A percentile compares a stretch with the other conserved stretches of the same genome.
Conservation (phyloP, 805 yeast species). For the Wickerhamiella brachini region DNA sequence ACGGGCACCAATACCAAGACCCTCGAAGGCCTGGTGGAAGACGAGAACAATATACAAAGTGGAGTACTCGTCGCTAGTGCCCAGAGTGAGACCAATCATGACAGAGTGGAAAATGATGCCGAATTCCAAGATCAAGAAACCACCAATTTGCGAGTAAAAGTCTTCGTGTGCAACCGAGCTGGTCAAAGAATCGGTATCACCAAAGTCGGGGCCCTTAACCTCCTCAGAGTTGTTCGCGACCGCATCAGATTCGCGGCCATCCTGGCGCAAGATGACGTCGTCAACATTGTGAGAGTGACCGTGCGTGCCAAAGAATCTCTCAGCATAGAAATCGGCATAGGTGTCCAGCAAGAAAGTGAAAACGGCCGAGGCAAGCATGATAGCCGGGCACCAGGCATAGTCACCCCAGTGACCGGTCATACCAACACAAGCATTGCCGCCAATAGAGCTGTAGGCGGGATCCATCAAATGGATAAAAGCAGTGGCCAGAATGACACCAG, state of each 20-base stretch:
- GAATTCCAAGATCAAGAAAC: conserved; percentile 49
- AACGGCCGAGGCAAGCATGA: conserved; percentile 35
- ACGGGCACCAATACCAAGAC: conserved; percentile 65
- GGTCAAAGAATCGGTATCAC: conserved; percentile 4
- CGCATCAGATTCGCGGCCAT: not conserved
- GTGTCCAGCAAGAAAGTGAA: conserved; percentile 37
- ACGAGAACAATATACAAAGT: conserved; percentile 51
- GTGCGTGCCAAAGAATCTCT: conserved; percentile 13
- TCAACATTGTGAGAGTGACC: conserved; percentile 6
- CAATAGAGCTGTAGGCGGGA: conserved; percentile 26
- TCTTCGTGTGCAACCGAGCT: conserved; percentile 24
- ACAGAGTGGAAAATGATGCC: conserved; percentile 67
- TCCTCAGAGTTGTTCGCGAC: conserved; percentile 1
- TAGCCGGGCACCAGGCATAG: conserved; percentile 47
- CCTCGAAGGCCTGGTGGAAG: conserved; percentile 71
- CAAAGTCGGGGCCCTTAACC: conserved; percentile 1
- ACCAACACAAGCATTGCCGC: conserved; percentile 28
- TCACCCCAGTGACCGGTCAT: conserved; percentile 33
- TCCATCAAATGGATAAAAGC: conserved; percentile 54
- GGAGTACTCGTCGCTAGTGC: conserved; percentile 48
- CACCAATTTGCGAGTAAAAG: conserved; percentile 27
- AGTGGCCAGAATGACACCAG: conserved; percentile 67
- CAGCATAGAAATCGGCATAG: conserved; percentile 31
- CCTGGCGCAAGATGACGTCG: conserved; percentile 1
- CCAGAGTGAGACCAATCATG: conserved; percentile 55